phyloP scores from a whole-genome alignment of 2,329 filamentous ascomycete genomes.

The Calonectria honghensis region DNA sequence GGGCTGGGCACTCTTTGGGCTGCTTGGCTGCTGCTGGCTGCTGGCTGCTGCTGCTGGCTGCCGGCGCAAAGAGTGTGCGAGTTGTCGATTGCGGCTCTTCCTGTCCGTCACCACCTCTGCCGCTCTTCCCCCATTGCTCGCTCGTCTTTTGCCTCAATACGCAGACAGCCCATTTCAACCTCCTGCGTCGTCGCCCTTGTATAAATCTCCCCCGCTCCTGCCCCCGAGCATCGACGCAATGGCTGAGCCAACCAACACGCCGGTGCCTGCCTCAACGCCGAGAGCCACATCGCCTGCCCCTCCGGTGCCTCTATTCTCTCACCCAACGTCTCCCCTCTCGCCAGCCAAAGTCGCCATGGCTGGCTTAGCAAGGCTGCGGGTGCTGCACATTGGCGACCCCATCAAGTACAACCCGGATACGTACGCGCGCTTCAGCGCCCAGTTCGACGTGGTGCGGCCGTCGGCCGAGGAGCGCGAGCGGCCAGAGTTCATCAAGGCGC shows the following conservation, averaged over 20 bases:
- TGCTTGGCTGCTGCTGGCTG: constrained; percentile 13
- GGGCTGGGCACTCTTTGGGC: constrained; percentile 15
- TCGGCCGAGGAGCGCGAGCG: constrained; percentile 70
- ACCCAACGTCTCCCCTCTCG: constrained; percentile 53
- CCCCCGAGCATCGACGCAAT: constrained; percentile 54
- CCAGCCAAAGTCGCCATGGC: constrained; percentile 52
- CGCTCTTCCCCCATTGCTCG: background rate
- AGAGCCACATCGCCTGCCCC: constrained; percentile 65
- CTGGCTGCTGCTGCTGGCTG: constrained; percentile 1
- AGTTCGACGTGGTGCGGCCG: constrained; percentile 72
- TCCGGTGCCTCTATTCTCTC: constrained; percentile 48
- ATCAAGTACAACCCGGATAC: constrained; percentile 70
- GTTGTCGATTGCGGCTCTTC: constrained; percentile 40
- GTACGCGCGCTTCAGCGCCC: constrained; percentile 64
- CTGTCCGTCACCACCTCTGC: constrained; percentile 31
- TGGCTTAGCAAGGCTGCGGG: constrained; percentile 66
- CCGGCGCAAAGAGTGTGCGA: constrained; percentile 11
- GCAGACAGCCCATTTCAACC: constrained; percentile 29
- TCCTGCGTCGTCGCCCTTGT: background rate
- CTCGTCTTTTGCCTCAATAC: constrained; percentile 15
- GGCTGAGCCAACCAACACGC: constrained; percentile 69
- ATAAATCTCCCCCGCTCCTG: constrained; percentile 11
- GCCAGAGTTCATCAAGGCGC: constrained; percentile 68
- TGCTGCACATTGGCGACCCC: constrained; percentile 85
- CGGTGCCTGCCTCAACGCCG: constrained; percentile 66